phyloP scores from a whole-genome alignment of 179 eudicot genomes.

The Nepenthes alata region DNA sequence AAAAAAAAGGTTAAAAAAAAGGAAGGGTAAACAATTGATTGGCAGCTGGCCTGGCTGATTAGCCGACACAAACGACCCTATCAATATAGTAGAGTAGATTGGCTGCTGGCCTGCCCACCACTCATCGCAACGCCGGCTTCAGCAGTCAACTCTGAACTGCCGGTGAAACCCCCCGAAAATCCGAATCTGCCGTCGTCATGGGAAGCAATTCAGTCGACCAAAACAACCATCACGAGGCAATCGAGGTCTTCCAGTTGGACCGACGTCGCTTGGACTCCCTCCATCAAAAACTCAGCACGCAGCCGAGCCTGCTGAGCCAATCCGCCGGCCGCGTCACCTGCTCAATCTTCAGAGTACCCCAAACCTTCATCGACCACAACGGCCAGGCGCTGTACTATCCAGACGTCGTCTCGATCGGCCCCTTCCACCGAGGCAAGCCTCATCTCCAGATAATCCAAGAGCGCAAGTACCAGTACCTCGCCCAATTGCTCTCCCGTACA shows the following conservation, averaged over 20 bases:
- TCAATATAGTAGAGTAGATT: no score
- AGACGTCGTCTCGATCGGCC: slow-evolving; percentile 50
- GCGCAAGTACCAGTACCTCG: slow-evolving; percentile 54
- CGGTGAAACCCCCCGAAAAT: no score
- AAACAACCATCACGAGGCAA: slow-evolving; percentile 4
- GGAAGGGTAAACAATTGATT: no score
- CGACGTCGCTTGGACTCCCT: slow-evolving; percentile 19
- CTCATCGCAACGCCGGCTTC: no score
- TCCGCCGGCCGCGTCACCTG: slow-evolving; percentile 53
- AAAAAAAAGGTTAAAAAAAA: no score
- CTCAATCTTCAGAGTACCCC: slow-evolving; percentile 62
- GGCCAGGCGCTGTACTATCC: slow-evolving; percentile 38
- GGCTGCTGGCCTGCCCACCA: no score
- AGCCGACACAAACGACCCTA: no score
- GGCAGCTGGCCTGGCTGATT: no score
- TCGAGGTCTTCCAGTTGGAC: slow-evolving; percentile 22
- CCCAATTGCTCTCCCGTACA: slow-evolving; percentile 34
- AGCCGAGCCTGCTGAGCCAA: slow-evolving; percentile 40
- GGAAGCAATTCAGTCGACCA: no score
- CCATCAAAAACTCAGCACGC: slow-evolving; percentile 24
- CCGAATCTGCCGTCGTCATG: no score
- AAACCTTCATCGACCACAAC: slow-evolving; percentile 38
- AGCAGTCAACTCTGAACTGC: no score
- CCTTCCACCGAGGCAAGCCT: slow-evolving; percentile 44
- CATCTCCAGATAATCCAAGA: slow-evolving; percentile 57